Conservation (phyloP, 2,329 filamentous ascomycete species). For the Plectosphaerella plurivora region DNA sequence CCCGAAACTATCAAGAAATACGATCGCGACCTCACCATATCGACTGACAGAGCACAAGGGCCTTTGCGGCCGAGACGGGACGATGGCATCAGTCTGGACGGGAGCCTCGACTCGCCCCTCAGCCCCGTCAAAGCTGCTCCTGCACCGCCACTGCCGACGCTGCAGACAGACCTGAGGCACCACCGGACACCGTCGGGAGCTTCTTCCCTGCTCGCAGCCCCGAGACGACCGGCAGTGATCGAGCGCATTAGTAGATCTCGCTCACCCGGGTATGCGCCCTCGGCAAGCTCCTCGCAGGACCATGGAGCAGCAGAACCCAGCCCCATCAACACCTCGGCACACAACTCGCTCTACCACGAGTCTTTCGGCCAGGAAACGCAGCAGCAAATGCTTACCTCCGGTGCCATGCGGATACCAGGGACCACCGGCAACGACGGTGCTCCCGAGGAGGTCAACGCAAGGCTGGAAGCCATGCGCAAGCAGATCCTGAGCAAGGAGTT, state of each 20-base stretch:
- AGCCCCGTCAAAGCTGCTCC: conserved; percentile 34
- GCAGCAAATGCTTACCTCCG: conserved; percentile 38
- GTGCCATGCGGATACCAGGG: conserved; percentile 48
- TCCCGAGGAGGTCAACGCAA: conserved; percentile 54
- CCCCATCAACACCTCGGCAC: conserved; percentile 53
- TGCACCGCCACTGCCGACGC: conserved; percentile 22
- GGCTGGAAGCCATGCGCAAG: conserved; percentile 69
- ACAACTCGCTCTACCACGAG: conserved; percentile 53
- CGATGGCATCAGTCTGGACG: conserved; percentile 40
- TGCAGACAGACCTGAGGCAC: conserved; percentile 26
- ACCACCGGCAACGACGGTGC: conserved; percentile 53
- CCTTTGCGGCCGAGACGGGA: conserved; percentile 30
- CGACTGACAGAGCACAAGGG: conserved; percentile 20
- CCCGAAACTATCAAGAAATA: conserved; percentile 33
- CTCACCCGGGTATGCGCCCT: conserved; percentile 37
- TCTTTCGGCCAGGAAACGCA: conserved; percentile 46
- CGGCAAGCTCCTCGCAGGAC: conserved; percentile 56
- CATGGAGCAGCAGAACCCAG: conserved; percentile 52
- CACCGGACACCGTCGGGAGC: conserved; percentile 26
- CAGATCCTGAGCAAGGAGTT: conserved; percentile 92
- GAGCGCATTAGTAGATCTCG: conserved; percentile 48
- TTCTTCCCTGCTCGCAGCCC: conserved; percentile 31
- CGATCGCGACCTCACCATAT: conserved; percentile 30
- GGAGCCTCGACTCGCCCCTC: conserved; percentile 35
- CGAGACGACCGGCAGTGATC: conserved; percentile 46